Conservation (phyloP, 768 basidiomycete genomes). For the Rhodotorula graminis region DNA sequence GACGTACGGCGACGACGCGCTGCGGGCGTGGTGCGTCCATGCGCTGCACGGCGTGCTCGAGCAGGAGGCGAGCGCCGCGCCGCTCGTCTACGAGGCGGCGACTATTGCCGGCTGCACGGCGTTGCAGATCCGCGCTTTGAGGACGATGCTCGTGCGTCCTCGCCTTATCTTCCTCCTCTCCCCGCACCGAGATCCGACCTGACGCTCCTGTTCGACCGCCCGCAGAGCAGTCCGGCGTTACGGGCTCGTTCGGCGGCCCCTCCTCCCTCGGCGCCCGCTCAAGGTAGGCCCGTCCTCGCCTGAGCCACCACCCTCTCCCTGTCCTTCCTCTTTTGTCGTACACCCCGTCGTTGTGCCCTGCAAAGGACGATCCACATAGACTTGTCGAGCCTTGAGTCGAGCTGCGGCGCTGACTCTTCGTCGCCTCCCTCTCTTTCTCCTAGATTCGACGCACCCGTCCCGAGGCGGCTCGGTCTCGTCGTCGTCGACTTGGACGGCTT, state of each 20-base stretch:
- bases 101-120: conserved; percentile 81
- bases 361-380: background rate
- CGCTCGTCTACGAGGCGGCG: conserved; percentile 91
- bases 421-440: background rate
- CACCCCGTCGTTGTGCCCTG: background rate
- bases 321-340: background rate
- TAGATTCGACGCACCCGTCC: background rate
- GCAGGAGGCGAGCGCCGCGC: conserved; percentile 47
- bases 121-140: conserved; percentile 74
- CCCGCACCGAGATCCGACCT: conserved; percentile 12
- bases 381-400: background rate
- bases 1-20: conserved; percentile 71
- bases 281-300: conserved; percentile 15
- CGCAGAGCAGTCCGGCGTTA: conserved; percentile 65
- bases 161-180: conserved; percentile 5
- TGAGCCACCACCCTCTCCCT: background rate
- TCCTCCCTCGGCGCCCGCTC: background rate
- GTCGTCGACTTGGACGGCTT: background rate
- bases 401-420: background rate
- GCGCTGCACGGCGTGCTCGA: conserved; percentile 81
- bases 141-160: conserved; percentile 40
- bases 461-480: background rate
- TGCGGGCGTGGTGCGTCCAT: conserved; percentile 76
- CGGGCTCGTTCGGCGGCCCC: conserved; percentile 43
- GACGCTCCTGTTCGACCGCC: background rate